Evolutionary conservation across 805 yeast species (phyloP).

Genomic region (Pichia gijzeniarum): DNA sequence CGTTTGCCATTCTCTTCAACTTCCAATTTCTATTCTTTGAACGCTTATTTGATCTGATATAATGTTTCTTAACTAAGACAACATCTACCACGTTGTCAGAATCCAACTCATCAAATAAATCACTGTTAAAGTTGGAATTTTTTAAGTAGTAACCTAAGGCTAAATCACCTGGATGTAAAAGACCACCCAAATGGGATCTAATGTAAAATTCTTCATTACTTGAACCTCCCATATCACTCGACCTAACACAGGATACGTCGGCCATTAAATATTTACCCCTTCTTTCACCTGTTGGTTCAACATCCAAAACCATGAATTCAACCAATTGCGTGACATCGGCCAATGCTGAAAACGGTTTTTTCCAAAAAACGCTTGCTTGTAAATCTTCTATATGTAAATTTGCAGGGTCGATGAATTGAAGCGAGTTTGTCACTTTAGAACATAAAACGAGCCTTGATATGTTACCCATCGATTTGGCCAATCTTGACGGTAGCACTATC

Average conservation of each 20-base stretch:
- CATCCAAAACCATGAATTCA: slow-evolving; percentile 88
- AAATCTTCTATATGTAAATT: slow-evolving; percentile 76
- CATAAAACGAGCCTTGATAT: slow-evolving; percentile 79
- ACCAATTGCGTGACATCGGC: slow-evolving; percentile 69
- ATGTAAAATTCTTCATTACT: slow-evolving; percentile 70
- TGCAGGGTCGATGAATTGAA: slow-evolving; percentile 83
- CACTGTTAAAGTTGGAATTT: slow-evolving; percentile 85
- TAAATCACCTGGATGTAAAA: slow-evolving; percentile 94
- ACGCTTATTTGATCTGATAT: slow-evolving; percentile 71
- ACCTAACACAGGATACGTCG: slow-evolving; percentile 85
- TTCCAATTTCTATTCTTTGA: slow-evolving; percentile 81
- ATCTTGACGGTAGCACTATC: slow-evolving; percentile 81
- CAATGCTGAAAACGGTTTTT: slow-evolving; percentile 70
- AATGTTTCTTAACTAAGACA: slow-evolving; percentile 80
- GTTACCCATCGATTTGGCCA: slow-evolving; percentile 80
- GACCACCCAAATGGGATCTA: slow-evolving; percentile 88
- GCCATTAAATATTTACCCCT: slow-evolving; percentile 78
- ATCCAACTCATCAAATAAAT: slow-evolving; percentile 68
- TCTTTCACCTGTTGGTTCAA: slow-evolving; percentile 81
- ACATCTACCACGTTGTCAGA: slow-evolving; percentile 73
- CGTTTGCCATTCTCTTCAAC: slow-evolving; percentile 95
- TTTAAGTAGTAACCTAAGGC: slow-evolving; percentile 84
- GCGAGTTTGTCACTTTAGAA: slow-evolving; percentile 70
- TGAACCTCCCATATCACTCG: slow-evolving; percentile 80
- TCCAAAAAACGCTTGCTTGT: slow-evolving; percentile 68